Base-by-base conservation (phyloP, 495 filamentous ascomycete species). In the Tetracladium marchalianum region DNA sequence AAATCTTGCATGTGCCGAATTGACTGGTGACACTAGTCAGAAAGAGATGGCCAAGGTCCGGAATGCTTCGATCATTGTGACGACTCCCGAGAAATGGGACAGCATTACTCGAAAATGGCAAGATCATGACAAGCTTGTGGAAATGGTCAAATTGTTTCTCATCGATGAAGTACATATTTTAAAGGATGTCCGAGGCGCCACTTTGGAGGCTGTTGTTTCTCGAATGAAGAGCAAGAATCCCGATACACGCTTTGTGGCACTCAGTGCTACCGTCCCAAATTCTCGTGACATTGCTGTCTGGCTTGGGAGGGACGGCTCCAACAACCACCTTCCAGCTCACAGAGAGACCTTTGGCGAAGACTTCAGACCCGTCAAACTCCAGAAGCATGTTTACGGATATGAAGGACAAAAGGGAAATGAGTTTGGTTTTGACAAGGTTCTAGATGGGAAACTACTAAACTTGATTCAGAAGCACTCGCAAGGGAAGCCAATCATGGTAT, bases 61-160 rank as follows among this genome's bases (percentile, higher is more conserved):
- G 43, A 79, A 68, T 54, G 90, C 90, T 32, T 84, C 82, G 42
- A 88, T 98, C 46, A 95, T 98, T 47, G 81, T 98, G 41, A 97
- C 92, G 0, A 98, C 92, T 0, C 92, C 92, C 0, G 92, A 98
- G 63, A 98, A 98, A 61, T 98, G 92, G 92, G 92, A 98, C 62
- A 94, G 87, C 48, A 84, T 98, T 62, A 98, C 92, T 1, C 75
- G 92, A 27, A 92, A 89, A 62, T 98, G 92, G 92, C 81, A 85
- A 54, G 92, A 97, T 54, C 87, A 97, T 57, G 71, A 72, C 40
- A 85, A 74, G 53, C 67, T 98, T 17, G 79, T 97, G 65, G 77
- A 87, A 51, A 66, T 96, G 51, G 80, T 98, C 19, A 87, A 87
- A 55, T 66, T 98, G 0, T 95, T 96, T 45, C 74, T 98, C 15